A percentile compares a stretch with the other conserved stretches of the same genome.
Evolutionary conservation across 495 filamentous ascomycete genomes (phyloP).

Genomic region (Neurospora sp.): DNA sequence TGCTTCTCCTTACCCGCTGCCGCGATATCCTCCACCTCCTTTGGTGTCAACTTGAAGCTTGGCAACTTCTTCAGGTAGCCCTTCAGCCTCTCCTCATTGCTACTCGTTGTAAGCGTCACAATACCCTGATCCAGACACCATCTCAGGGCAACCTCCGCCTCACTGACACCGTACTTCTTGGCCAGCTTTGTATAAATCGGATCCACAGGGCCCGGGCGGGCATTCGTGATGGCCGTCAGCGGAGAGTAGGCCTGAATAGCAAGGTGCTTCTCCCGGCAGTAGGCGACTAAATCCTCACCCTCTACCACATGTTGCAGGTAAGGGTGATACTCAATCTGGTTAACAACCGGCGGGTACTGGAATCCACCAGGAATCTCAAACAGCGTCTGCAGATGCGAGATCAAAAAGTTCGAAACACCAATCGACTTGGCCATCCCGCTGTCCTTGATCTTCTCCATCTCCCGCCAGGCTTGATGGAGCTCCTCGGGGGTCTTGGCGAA

Average conservation of each 20-base stretch:
- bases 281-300: constrained; percentile 43
- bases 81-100: constrained; percentile 58
- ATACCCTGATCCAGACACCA: constrained; percentile 76
- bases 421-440: constrained; percentile 66
- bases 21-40: constrained; percentile 59
- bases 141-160: constrained; percentile 58
- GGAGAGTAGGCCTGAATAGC: constrained; percentile 60
- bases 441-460: constrained; percentile 63
- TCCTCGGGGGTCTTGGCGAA: constrained; percentile 50
- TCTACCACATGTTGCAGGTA: constrained; percentile 62
- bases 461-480: constrained; percentile 62
- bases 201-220: constrained; percentile 59
- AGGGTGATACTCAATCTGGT: constrained; percentile 85
- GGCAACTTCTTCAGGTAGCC: constrained; percentile 51
- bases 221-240: constrained; percentile 56
- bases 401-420: constrained; percentile 75
- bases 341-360: constrained; percentile 54
- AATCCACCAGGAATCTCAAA: not conserved
- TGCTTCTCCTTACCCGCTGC: constrained; percentile 54
- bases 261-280: constrained; percentile 57
- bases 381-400: constrained; percentile 59
- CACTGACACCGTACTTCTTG: constrained; percentile 65
- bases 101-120: constrained; percentile 68
- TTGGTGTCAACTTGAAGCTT: constrained; percentile 57
- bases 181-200: constrained; percentile 48